Conservation (phyloP, 257 asterid genomes). For the Jacaranda mimosifolia region DNA sequence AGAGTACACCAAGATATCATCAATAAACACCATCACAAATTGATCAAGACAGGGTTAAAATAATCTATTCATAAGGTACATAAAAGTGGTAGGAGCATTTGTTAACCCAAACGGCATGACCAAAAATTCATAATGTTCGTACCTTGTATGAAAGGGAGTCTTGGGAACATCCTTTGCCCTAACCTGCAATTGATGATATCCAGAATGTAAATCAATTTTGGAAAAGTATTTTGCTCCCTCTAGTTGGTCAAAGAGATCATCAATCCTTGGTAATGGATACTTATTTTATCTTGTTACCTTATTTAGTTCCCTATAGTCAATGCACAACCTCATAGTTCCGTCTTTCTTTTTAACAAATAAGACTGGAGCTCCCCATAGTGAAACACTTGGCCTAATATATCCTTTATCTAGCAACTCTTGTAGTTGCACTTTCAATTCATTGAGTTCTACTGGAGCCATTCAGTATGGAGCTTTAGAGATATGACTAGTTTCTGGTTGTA, state of each 20-base stretch:
- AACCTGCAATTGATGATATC: not conserved
- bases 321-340: too few species aligned
- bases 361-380: not conserved
- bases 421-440: not conserved
- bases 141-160: not conserved
- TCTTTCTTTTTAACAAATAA: not conserved
- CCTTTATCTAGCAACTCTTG: not conserved
- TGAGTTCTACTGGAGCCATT: not conserved
- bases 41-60: too few species aligned
- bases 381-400: not conserved
- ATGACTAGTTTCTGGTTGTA: not conserved
- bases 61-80: too few species aligned
- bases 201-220: not conserved
- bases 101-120: not conserved
- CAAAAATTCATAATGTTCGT: not conserved
- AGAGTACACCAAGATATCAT: too few species aligned
- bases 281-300: not conserved
- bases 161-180: not conserved
- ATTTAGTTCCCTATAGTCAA: too few species aligned
- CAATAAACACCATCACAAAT: too few species aligned
- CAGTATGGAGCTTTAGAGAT: not conserved
- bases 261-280: conserved; percentile 6
- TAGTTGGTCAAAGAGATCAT: not conserved
- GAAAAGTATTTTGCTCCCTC: not conserved
- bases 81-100: too few species aligned